phyloP scores from a whole-genome alignment of 305 asterid genomes.

The Galium porrigens region DNA sequence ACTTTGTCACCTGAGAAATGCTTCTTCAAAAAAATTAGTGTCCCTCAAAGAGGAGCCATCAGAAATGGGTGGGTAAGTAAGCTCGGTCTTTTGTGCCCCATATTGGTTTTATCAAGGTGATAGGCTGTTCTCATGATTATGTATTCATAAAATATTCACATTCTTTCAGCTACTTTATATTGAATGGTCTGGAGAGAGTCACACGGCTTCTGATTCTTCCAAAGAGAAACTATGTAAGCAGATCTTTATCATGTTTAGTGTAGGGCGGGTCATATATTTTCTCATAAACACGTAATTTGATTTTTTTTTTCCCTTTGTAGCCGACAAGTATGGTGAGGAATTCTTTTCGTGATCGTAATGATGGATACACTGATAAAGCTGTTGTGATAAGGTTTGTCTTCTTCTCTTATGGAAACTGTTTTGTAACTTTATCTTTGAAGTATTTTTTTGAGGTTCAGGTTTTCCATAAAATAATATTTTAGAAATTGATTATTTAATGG shows the following conservation, averaged over 20 bases:
- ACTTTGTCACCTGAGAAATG: conserved; percentile 50
- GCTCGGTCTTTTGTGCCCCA: conserved; percentile 7
- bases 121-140: neutral
- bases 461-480: neutral
- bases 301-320: conserved; percentile 31
- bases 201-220: conserved; percentile 69
- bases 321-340: conserved; percentile 68
- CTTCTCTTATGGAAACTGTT: neutral
- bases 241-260: neutral
- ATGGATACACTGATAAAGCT: conserved; percentile 91
- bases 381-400: conserved; percentile 61
- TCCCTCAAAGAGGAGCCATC: conserved; percentile 66
- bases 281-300: neutral
- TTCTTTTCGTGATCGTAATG: conserved; percentile 74
- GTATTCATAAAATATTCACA: neutral
- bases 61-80: conserved; percentile 95
- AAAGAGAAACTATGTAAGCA: conserved; percentile 74
- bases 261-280: neutral
- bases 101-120: neutral
- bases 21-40: conserved; percentile 40
- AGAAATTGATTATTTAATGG: neutral
- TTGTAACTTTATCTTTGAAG: neutral
- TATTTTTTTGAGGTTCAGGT: neutral
- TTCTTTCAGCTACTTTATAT: conserved; percentile 59
- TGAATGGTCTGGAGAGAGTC: conserved; percentile 93